phyloP scores from a whole-genome alignment of 1,284 basidiomycete species.

The Rhodofomes roseus region DNA sequence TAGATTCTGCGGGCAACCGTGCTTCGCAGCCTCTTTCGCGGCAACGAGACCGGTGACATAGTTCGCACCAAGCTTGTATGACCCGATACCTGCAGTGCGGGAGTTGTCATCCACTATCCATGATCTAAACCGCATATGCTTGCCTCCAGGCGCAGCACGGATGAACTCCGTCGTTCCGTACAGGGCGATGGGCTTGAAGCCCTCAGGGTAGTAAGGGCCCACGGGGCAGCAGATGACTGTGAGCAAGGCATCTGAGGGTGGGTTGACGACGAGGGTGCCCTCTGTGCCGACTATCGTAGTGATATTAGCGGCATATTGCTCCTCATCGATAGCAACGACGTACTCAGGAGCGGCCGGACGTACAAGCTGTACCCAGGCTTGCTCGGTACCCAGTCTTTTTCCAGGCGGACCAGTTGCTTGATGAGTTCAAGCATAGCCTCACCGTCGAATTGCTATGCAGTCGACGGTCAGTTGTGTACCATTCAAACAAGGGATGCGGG shows the following conservation, averaged over 20 bases:
- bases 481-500: too few species aligned
- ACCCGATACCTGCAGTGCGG: slow-evolving; percentile 63
- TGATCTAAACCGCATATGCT: slow-evolving; percentile 10
- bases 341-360: slow-evolving; percentile 79
- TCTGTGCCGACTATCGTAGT: slow-evolving; percentile 79
- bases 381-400: slow-evolving; percentile 91
- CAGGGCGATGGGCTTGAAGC: slow-evolving; percentile 94
- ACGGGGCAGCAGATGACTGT: slow-evolving; percentile 95
- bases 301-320: neutral
- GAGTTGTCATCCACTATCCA: neutral
- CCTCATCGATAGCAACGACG: neutral
- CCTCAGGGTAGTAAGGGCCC: slow-evolving; percentile 92
- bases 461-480: neutral
- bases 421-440: slow-evolving; percentile 80
- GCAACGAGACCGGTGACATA: slow-evolving; percentile 87
- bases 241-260: slow-evolving; percentile 85
- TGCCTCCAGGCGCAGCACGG: slow-evolving; percentile 86
- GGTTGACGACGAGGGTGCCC: slow-evolving; percentile 82
- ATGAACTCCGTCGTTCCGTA: slow-evolving; percentile 90
- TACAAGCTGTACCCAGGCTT: slow-evolving; percentile 91
- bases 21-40: slow-evolving; percentile 76
- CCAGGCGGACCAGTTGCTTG: slow-evolving; percentile 83
- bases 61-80: slow-evolving; percentile 90
- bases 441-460: slow-evolving; percentile 72
- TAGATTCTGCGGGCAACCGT: slow-evolving; percentile 92